Conservation (phyloP, 768 basidiomycete species). For the Termitomyces titanicus region DNA sequence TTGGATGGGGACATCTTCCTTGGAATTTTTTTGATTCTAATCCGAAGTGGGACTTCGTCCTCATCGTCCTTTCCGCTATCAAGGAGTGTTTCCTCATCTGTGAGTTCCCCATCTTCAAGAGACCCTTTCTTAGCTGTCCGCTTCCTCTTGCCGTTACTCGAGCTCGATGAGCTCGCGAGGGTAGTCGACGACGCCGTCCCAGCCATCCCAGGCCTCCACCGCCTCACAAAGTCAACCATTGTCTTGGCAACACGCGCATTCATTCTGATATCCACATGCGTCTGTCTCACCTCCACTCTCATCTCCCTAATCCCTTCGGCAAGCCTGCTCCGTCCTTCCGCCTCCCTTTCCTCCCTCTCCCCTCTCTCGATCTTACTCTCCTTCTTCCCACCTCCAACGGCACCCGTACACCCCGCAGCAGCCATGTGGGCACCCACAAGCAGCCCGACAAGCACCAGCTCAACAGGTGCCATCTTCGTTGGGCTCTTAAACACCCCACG, state of each 20-base stretch:
- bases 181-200: not conserved
- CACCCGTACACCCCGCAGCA: not conserved
- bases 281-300: slow-evolving; percentile 48
- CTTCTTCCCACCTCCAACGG: not conserved
- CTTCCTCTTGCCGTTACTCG: not conserved
- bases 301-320: slow-evolving; percentile 27
- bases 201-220: not conserved
- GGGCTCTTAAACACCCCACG: slow-evolving; percentile 34
- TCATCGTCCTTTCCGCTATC: not conserved
- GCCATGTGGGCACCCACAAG: slow-evolving; percentile 51
- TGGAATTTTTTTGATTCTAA: not conserved
- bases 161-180: not conserved
- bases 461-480: slow-evolving; percentile 61
- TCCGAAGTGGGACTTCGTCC: not conserved
- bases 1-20: not conserved
- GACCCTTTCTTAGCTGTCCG: not conserved
- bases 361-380: not conserved
- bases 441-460: slow-evolving; percentile 56
- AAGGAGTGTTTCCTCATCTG: not conserved
- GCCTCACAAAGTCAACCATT: slow-evolving; percentile 49
- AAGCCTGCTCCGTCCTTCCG: not conserved
- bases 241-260: slow-evolving; percentile 55
- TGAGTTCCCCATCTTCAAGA: not conserved
- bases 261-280: slow-evolving; percentile 63
- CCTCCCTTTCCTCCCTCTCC: slow-evolving; percentile 1